A percentile compares a stretch with the other conserved stretches of the same genome.
Conservation (phyloP, 148 eudicot species). For the Diospyros lotus region DNA sequence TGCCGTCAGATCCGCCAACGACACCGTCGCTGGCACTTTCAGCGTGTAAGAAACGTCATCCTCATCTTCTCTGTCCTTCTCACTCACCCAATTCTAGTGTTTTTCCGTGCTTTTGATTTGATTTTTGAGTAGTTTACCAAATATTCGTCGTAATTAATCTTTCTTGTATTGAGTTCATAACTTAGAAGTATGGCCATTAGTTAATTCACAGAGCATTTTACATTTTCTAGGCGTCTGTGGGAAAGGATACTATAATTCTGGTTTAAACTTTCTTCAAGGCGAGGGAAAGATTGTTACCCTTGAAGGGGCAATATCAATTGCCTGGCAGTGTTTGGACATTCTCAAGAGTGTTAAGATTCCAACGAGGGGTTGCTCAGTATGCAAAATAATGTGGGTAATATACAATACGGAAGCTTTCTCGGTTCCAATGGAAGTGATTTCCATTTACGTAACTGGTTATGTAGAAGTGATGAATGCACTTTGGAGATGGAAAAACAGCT, state of each 20-base stretch:
- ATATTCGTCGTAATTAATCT: not conserved
- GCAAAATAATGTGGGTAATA: not conserved
- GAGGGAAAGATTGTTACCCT: too few species aligned
- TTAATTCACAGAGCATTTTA: not conserved
- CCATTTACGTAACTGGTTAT: not conserved
- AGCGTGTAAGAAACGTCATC: slow-evolving; percentile 44
- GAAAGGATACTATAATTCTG: not conserved
- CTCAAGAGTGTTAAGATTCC: not conserved
- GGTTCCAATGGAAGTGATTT: not conserved
- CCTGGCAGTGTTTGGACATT: not conserved
- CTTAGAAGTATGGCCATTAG: not conserved
- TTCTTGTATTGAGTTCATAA: not conserved
- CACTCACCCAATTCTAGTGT: not conserved
- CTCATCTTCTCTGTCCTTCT: not conserved
- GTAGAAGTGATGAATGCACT: not conserved
- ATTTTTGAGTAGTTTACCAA: not conserved
- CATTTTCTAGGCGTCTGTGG: not conserved
- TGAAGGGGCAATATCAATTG: too few species aligned
- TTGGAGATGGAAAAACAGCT: not conserved
- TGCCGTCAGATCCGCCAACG: slow-evolving; percentile 94
- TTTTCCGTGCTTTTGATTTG: not conserved
- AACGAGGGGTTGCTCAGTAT: not conserved
- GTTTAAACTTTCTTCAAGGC: not conserved
- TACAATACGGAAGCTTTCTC: not conserved
- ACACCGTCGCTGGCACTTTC: slow-evolving; percentile 85